Percentiles rank a stretch among this genome's conserved stretches.
Evolutionary conservation across 2,329 filamentous ascomycete species (phyloP).

Genomic region (Apiospora rasikravindrae): DNA sequence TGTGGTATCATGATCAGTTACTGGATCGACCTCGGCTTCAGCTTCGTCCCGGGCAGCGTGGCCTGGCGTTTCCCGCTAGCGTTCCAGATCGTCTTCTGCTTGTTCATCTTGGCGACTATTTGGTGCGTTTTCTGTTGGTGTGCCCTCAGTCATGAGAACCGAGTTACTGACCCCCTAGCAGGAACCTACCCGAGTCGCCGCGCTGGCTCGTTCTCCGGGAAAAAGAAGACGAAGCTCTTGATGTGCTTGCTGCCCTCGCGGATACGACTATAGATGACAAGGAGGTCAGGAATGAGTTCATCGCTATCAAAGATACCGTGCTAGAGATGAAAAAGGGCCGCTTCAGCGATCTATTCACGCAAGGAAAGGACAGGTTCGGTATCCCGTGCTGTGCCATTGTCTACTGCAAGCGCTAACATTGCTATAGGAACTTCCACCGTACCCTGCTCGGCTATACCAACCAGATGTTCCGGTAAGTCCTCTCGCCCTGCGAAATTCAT

Average conservation of each 20-base stretch:
- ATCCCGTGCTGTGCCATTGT: background rate
- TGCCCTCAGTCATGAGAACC: background rate
- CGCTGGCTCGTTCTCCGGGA: conserved; percentile 52
- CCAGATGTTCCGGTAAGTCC: conserved; percentile 53
- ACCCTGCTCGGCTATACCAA: conserved; percentile 61
- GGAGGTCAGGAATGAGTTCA: conserved; percentile 59
- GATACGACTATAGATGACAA: conserved; percentile 51
- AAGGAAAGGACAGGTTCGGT: conserved; percentile 54
- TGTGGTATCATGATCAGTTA: conserved; percentile 62
- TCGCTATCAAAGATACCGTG: conserved; percentile 65
- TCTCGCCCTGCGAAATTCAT: conserved; percentile 23
- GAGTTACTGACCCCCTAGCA: background rate
- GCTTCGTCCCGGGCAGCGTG: conserved; percentile 54
- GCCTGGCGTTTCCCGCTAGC: conserved; percentile 67
- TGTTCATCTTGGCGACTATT: conserved; percentile 61
- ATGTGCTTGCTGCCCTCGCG: conserved; percentile 48
- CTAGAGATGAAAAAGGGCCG: conserved; percentile 62
- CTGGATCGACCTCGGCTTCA: conserved; percentile 65
- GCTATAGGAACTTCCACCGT: conserved; percentile 54
- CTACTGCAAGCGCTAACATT: background rate
- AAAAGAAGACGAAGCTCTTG: conserved; percentile 49
- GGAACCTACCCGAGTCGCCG: conserved; percentile 54
- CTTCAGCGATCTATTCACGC: conserved; percentile 64
- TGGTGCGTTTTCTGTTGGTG: conserved; percentile 37
- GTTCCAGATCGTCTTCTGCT: conserved; percentile 62